Evolutionary conservation across 1,284 basidiomycete genomes (phyloP), one percentile per base, ranked within the genome.

Genomic region (Leccinum olivaceoglutinosum): DNA sequence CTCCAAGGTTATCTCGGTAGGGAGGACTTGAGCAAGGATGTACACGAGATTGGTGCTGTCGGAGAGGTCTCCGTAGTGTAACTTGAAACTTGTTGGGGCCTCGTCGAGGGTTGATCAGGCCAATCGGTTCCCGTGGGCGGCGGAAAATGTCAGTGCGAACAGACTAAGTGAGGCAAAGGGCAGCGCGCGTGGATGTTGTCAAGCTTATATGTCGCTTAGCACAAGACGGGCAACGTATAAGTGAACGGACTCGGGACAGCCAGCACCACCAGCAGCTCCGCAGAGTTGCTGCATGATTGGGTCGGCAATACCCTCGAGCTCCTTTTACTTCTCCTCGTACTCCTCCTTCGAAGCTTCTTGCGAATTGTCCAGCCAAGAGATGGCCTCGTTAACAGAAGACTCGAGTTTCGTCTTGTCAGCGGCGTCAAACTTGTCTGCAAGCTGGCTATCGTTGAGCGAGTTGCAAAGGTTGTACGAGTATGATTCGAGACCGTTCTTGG

Each of bases 391-490:
- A 77, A 98, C 90, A 58, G 92, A 87, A 64, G 81, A 74, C 80
- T 96, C 86, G 68, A 98, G 87, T 74, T 93, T 90, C 70, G 83
- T 75, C 85, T 96, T 96, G 88, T 98, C 96, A 55, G 81, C 88
- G 39, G 89, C 76, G 6, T 93, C 89, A 76, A 97, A 93, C 82
- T 97, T 98, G 84, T 85, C 87, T 51, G 85, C 85, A 65, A 94
- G 84, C 79, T 96, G 93, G 75, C 92, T 89, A 74, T 94, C 92
- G 65, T 78, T 85, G 67, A 97, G 76, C 12, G 93, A 91, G 84
- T 96, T 95, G 71, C 95, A 92, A 65, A 99, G 88, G 82, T 95
- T 96, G 89, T 97, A 99, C 8, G 95, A 78, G 80, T 97, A 98
- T 3, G 93, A 94, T 80, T 97, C 95, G 73, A 96, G 85, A 58